A percentile compares a stretch with the other conserved stretches of the same genome.
Evolutionary conservation across 2,329 filamentous ascomycete species (phyloP).

Genomic region (Fusarium albosuccineum): DNA sequence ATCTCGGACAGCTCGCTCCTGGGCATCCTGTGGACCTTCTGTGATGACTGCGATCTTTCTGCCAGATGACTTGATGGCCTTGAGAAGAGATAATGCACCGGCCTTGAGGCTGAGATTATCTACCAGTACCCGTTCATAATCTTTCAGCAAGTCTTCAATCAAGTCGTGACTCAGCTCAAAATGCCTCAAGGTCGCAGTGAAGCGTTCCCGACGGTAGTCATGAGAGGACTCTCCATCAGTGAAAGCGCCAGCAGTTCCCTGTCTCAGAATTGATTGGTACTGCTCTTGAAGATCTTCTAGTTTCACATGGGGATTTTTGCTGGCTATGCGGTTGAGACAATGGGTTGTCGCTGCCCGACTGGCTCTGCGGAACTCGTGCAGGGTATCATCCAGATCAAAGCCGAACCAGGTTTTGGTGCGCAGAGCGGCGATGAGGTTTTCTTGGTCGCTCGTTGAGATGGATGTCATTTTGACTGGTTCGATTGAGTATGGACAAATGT

Average conservation of each 20-base stretch:
- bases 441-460: rapidly evolving
- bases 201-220: conserved; percentile 58
- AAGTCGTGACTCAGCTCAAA: conserved; percentile 37
- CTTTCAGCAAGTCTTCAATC: conserved; percentile 38
- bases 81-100: conserved; percentile 53
- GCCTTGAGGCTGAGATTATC: conserved; percentile 51
- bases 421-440: background rate
- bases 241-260: conserved; percentile 56
- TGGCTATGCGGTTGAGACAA: conserved; percentile 50
- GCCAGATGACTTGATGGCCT: conserved; percentile 48
- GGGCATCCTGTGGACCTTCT: conserved; percentile 62
- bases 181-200: conserved; percentile 50
- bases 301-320: background rate
- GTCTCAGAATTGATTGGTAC: conserved; percentile 52
- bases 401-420: conserved; percentile 54
- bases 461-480: background rate
- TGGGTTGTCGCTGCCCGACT: conserved; percentile 52
- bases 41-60: conserved; percentile 60
- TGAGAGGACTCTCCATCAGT: conserved; percentile 58
- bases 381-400: conserved; percentile 63
- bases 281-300: conserved; percentile 30
- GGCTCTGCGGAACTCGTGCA: conserved; percentile 60
- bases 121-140: conserved; percentile 50
- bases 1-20: conserved; percentile 55
- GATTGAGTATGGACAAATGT: too few species aligned